A percentile compares a stretch with the other conserved stretches of the same genome.
Conservation (phyloP, 2,329 filamentous ascomycete species). For the Paraphaeosphaeria minitans region DNA sequence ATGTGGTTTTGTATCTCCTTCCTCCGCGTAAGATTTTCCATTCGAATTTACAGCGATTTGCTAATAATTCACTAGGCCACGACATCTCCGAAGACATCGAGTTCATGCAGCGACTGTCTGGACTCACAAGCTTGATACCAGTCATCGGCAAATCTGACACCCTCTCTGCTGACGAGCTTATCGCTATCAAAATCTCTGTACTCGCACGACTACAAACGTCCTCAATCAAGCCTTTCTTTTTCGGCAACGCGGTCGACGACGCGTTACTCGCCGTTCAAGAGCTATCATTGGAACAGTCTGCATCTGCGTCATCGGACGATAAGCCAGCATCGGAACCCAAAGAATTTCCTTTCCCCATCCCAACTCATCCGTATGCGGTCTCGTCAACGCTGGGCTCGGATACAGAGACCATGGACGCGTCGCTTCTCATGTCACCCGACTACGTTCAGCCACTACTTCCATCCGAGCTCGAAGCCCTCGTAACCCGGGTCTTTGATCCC, state of each 20-base stretch:
- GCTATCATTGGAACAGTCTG: constrained; percentile 26
- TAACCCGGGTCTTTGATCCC: constrained; percentile 76
- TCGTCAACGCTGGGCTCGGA: constrained; percentile 76
- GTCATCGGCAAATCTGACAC: constrained; percentile 79
- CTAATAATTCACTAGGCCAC: constrained; percentile 37
- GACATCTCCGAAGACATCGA: constrained; percentile 66
- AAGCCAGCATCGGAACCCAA: constrained; percentile 19
- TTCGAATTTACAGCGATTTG: constrained; percentile 2
- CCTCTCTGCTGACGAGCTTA: constrained; percentile 63
- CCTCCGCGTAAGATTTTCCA: constrained; percentile 61
- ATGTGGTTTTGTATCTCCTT: constrained; percentile 84
- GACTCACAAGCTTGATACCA: constrained; percentile 83
- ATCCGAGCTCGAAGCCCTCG: constrained; percentile 73
- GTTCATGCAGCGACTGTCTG: constrained; percentile 71
- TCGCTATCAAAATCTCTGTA: constrained; percentile 65
- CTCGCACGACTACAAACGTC: constrained; percentile 61
- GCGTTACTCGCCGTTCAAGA: constrained; percentile 42
- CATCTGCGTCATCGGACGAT: constrained; percentile 7
- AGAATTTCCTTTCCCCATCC: constrained; percentile 36
- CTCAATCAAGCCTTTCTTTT: constrained; percentile 69
- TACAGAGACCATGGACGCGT: constrained; percentile 86
- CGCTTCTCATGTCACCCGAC: constrained; percentile 87
- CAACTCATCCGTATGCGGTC: constrained; percentile 69
- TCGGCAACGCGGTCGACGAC: constrained; percentile 54
- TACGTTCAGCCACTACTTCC: constrained; percentile 80